These are phyloP conservation scores for Mucuna pruriens DNA, from an alignment of 306 rosid genomes.

Conservation along the genomic window DNA sequence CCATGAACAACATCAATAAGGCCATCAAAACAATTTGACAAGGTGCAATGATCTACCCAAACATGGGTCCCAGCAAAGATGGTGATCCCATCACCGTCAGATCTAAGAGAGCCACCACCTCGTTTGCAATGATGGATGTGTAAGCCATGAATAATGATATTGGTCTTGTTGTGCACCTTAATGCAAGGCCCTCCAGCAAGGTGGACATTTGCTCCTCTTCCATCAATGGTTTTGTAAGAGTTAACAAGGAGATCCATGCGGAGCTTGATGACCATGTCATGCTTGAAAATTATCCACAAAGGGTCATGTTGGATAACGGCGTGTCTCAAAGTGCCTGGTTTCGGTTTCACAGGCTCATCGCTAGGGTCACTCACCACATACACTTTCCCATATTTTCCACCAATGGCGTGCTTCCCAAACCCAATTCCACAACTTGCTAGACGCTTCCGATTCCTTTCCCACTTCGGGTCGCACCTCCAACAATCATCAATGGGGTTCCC, in stretches of 20 bases:
- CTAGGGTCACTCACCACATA: slow-evolving; percentile 71
- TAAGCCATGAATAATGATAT: slow-evolving; percentile 76
- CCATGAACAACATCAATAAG: slow-evolving; percentile 67
- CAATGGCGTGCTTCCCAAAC: slow-evolving; percentile 75
- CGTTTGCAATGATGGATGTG: slow-evolving; percentile 74
- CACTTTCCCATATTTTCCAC: slow-evolving; percentile 69
- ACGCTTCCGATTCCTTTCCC: slow-evolving; percentile 73
- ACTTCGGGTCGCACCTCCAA: slow-evolving; percentile 85
- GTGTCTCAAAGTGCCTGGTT: slow-evolving; percentile 70
- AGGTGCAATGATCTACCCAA: slow-evolving; percentile 81
- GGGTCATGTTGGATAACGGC: slow-evolving; percentile 78
- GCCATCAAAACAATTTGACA: slow-evolving; percentile 74
- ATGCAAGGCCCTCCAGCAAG: slow-evolving; percentile 84
- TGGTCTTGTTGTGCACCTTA: slow-evolving; percentile 61
- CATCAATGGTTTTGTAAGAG: slow-evolving; percentile 86
- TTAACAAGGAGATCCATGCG: slow-evolving; percentile 71
- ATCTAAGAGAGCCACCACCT: slow-evolving; percentile 73
- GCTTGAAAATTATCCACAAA: slow-evolving; percentile 77
- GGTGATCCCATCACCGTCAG: slow-evolving; percentile 81
- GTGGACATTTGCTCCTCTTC: slow-evolving; percentile 77
- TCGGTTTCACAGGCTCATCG: slow-evolving; percentile 67
- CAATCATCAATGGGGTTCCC: slow-evolving; percentile 96
- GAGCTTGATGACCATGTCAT: slow-evolving; percentile 73
- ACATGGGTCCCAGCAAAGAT: slow-evolving; percentile 65
- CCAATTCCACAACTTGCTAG: slow-evolving; percentile 82